Percentiles rank a stretch among this genome's conserved stretches.
phyloP scores from a whole-genome alignment of 139 green algal species.

The Pedinophyceae sp. region DNA sequence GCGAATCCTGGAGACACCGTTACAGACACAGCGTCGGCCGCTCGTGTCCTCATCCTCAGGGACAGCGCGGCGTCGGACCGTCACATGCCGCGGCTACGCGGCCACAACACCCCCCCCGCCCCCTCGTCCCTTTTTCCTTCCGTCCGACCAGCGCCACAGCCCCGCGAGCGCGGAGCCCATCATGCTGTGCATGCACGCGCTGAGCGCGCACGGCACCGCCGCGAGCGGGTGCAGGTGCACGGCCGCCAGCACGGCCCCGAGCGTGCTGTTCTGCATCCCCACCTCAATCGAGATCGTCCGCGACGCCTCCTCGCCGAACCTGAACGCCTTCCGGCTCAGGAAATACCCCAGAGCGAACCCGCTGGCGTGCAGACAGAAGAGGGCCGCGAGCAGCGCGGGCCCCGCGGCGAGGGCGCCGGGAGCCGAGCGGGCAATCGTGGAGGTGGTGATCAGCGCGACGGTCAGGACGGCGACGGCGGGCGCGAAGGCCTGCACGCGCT shows the following conservation, averaged over 20 bases:
- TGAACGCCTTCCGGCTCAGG: background rate
- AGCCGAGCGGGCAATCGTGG: background rate
- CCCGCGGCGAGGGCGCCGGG: background rate
- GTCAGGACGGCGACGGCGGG: slow-evolving; percentile 12
- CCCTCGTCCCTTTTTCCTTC: no score
- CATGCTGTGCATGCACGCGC: slow-evolving; percentile 13
- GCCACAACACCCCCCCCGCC: no score
- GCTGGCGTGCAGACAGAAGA: background rate
- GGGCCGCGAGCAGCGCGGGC: background rate
- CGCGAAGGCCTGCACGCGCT: background rate
- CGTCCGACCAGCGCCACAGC: no score
- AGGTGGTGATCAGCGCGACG: slow-evolving; percentile 9
- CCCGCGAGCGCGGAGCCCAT: slow-evolving; percentile 12
- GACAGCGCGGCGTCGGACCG: no score
- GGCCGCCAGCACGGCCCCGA: slow-evolving; percentile 15
- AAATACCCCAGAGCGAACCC: slow-evolving; percentile 6
- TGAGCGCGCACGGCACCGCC: slow-evolving; percentile 16
- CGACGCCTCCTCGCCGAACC: background rate
- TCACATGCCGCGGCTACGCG: no score
- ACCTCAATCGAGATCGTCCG: slow-evolving; percentile 6
- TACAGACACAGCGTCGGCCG: no score
- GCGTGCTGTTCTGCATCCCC: slow-evolving; percentile 13
- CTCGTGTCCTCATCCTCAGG: no score
- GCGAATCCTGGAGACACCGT: no score
- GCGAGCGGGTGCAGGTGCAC: slow-evolving; percentile 15